A percentile compares a stretch with the other conserved stretches of the same genome.
These are phyloP conservation scores for Haplosporangium gracile DNA, from an alignment of 192 early-diverging fungal species.

Conservation along the genomic window DNA sequence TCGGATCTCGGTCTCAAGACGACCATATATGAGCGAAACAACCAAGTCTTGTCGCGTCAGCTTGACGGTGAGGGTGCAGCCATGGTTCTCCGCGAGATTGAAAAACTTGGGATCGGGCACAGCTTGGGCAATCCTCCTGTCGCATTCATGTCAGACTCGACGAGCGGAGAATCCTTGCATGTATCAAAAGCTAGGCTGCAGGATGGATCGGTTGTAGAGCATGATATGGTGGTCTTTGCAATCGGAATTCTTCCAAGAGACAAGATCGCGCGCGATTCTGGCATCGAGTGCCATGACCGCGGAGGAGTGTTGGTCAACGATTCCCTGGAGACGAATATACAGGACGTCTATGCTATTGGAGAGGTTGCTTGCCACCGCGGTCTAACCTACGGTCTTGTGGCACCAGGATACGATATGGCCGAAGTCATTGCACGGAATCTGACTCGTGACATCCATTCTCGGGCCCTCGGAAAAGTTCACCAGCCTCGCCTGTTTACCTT, in stretches of 20 bases:
- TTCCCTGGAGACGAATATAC: constrained; percentile 55
- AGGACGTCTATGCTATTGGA: constrained; percentile 71
- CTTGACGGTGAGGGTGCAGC: constrained; percentile 67
- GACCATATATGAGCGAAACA: constrained; percentile 67
- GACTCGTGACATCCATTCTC: constrained; percentile 15
- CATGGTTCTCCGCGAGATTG: constrained; percentile 65
- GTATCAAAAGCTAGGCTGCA: constrained; percentile 48
- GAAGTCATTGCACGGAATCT: constrained; percentile 72
- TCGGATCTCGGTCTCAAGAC: constrained; percentile 64
- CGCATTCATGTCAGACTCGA: constrained; percentile 44
- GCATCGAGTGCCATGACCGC: constrained; percentile 60
- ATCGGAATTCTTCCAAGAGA: constrained; percentile 74
- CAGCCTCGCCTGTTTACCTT: constrained; percentile 58
- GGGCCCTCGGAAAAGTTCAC: constrained; percentile 31
- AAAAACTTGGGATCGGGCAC: constrained; percentile 60
- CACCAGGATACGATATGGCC: constrained; percentile 81
- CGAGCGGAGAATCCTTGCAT: not conserved
- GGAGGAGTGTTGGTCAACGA: constrained; percentile 74
- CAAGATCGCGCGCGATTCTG: constrained; percentile 64
- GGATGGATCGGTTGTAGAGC: constrained; percentile 56
- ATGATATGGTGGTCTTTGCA: constrained; percentile 65
- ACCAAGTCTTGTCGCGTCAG: constrained; percentile 67
- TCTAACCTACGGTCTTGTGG: constrained; percentile 71
- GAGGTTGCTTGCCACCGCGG: constrained; percentile 66
- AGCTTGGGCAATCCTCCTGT: constrained; percentile 48